Percentiles rank a stretch among this genome's conserved stretches.
Conservation (phyloP, 2,329 filamentous ascomycete species). For the Verticillium nubilum region DNA sequence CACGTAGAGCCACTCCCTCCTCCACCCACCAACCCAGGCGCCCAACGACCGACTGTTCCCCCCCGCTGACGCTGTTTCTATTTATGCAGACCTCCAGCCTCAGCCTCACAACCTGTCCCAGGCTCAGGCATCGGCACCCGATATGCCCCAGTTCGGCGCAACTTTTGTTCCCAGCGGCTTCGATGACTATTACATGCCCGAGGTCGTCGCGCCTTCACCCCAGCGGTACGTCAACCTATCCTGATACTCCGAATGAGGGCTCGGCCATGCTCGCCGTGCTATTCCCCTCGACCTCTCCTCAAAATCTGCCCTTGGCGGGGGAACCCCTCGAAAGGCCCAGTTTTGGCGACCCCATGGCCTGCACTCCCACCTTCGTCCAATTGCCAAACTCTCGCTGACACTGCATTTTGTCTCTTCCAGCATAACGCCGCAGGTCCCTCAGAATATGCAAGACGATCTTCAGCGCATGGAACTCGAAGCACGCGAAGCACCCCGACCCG, state of each 20-base stretch:
- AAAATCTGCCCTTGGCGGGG: neutral
- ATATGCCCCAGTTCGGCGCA: constrained; percentile 44
- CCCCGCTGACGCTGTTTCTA: neutral
- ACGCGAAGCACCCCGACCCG: constrained; percentile 38
- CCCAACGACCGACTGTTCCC: neutral
- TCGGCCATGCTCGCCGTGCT: constrained; percentile 4
- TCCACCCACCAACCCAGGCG: neutral
- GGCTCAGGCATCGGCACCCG: constrained; percentile 12
- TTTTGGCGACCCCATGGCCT: neutral
- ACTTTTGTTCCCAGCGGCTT: constrained; percentile 54
- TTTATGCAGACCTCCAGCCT: constrained; percentile 2
- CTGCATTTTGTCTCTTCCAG: constrained; percentile 37
- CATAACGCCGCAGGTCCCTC: constrained; percentile 90
- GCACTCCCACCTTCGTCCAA: neutral
- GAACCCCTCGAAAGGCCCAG: neutral
- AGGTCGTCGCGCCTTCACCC: constrained; percentile 51
- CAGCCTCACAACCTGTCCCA: constrained; percentile 1
- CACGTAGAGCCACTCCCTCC: neutral
- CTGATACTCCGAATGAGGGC: neutral
- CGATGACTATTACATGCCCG: constrained; percentile 57
- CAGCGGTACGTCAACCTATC: constrained; percentile 38
- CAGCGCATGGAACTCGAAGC: constrained; percentile 85
- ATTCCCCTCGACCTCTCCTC: neutral
- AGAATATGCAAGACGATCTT: constrained; percentile 93
- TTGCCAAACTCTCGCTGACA: neutral